Evolutionary conservation across 2,329 filamentous ascomycete genomes (phyloP), one percentile per base, ranked within the genome.

Genomic region (Reticulascus tulasneorum): DNA sequence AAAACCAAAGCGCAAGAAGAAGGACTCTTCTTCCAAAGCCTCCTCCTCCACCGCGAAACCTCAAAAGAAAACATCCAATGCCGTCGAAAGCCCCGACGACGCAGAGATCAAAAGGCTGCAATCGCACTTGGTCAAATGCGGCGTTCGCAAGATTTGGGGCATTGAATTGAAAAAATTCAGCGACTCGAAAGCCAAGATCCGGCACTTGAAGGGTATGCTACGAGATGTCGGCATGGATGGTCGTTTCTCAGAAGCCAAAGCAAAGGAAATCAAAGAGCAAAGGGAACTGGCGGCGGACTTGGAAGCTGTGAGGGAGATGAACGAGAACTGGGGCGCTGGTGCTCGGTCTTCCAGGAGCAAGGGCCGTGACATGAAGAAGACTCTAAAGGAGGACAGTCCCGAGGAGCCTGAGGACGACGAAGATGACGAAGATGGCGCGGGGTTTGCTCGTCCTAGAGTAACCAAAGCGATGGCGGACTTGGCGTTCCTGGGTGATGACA

Each of bases 71-170:
- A 23, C 31, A 16, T n/a, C 56, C 9, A 26, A 44, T 16, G 59
- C 56, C 13, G 73, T 81, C 0, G 77, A 86, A 45, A 75, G 88
- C 45, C 77, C 83, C 0, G 76, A 89, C 42, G 79, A 87, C 40
- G 80, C 77, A 4, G 86, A 94, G 57, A 84, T 96, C 55, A 97
- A 95, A 60, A 84, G 82, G 31, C 70, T 97, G 4, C 91, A 97
- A 63, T 77, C 80, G 8, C 88, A 91, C 60, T 75, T 98, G 7
- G 65, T 83, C 29, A 95, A 96, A 61, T 98, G 91, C 53, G 91
- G 91, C 20, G 79, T 96, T 37, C 84, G 88, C 35, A 97, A 96
- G 57, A 77, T 96, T 43, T 98, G 93, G 91, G 77, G 76, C 32
- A 80, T 84, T 45, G 88, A 96, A 60, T 73, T 98, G 19, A 86